These are phyloP conservation scores for Camillea tinctor DNA, from an alignment of 2,329 filamentous ascomycete species.

Conservation along the genomic window DNA sequence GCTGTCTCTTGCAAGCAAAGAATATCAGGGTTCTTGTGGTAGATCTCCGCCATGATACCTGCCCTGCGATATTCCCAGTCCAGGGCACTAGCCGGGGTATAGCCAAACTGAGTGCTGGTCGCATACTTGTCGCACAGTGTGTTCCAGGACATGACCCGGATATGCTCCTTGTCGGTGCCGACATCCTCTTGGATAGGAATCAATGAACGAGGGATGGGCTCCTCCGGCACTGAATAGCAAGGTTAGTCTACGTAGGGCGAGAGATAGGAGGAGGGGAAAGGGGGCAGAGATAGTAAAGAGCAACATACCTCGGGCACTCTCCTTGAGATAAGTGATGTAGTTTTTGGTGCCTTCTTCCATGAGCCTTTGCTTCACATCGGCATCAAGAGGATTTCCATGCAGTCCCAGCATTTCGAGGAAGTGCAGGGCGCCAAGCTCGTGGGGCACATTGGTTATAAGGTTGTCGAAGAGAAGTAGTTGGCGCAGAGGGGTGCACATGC, in stretches of 20 bases:
- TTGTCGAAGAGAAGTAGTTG: slow-evolving; percentile 89
- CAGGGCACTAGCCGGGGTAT: slow-evolving; percentile 79
- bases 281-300: background rate
- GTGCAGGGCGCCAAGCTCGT: slow-evolving; percentile 84
- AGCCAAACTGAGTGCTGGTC: slow-evolving; percentile 81
- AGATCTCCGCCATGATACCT: slow-evolving; percentile 80
- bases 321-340: slow-evolving; percentile 78
- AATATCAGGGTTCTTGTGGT: slow-evolving; percentile 79
- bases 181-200: slow-evolving; percentile 73
- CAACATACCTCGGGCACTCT: slow-evolving; percentile 76
- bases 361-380: slow-evolving; percentile 74
- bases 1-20: slow-evolving; percentile 93
- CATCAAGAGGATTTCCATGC: slow-evolving; percentile 83
- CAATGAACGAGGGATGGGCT: slow-evolving; percentile 73
- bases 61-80: slow-evolving; percentile 84
- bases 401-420: slow-evolving; percentile 86
- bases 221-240: slow-evolving; percentile 62
- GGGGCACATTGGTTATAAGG: slow-evolving; percentile 75
- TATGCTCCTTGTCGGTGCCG: slow-evolving; percentile 60
- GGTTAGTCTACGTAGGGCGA: slow-evolving; percentile 23
- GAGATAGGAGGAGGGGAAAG: background rate
- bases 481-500: slow-evolving; percentile 93
- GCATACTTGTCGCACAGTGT: slow-evolving; percentile 93
- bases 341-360: slow-evolving; percentile 85
- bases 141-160: slow-evolving; percentile 92